Evolutionary conservation across 1,284 basidiomycete species (phyloP), one percentile per base, ranked within the genome.

Genomic region (Rhodofomes roseus): DNA sequence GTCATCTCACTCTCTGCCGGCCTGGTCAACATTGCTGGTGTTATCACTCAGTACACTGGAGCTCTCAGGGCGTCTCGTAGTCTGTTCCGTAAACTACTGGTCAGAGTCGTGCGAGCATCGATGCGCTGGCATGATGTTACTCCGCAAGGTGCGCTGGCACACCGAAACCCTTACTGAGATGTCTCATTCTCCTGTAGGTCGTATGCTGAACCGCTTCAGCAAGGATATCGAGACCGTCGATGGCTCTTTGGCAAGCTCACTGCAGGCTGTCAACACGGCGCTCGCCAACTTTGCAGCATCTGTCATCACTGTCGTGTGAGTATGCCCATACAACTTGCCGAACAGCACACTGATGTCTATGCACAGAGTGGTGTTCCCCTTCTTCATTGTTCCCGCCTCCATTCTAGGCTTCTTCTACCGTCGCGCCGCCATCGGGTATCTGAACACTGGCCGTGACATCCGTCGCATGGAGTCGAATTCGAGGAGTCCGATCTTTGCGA

Each of bases 161-260:
- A 43, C 34, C 51, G 5, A 27, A 9, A 51, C 57, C 43, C 16
- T 25, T 40, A 59, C 7, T n/a, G 34, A 34, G 31, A 4, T 8
- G 16, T 12, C 22, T 27, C 20, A 51, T 44, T 34, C 16, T 18
- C 4, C 7, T 20, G 3, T 57, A 79, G 81, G 85, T 39, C 82
- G 85, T 4, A 81, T 87, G 76, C 73, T 88, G 29, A 54, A 56
- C 11, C 39, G 2, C 55, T 27, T 18, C 16, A 56, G 12, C 68
- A 86, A 48, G 77, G 92, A 95, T 69, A 82, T 93, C 44, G 89
- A 92, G 70, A 90, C 87, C 0, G 86, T 94, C 52, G 92, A 94
- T 69, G 77, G 79, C 0, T 85, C 84, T 0, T 74, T 94, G n/a
- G 85, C 86, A 8, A 74, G 79, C 9, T 88, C 89, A 0, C 73